A percentile compares a stretch with the other conserved stretches of the same genome.
These are phyloP conservation scores for Parafenestella ontariensis DNA, from an alignment of 2,329 filamentous ascomycete species.

Conservation along the genomic window DNA sequence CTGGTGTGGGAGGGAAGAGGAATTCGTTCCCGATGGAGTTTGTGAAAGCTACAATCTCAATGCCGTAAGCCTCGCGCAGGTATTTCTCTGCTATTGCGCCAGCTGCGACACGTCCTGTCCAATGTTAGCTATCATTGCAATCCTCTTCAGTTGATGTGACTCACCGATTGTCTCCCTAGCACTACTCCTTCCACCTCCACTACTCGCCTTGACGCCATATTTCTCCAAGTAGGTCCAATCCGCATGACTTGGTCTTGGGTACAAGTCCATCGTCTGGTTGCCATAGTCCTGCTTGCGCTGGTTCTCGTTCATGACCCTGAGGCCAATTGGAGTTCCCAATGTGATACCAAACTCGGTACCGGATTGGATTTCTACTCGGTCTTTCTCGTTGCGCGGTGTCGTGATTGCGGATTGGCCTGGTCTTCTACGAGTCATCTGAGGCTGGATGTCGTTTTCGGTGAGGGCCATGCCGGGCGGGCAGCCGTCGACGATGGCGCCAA, in stretches of 20 bases:
- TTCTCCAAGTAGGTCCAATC: slow-evolving; percentile 98
- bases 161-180: slow-evolving; percentile 92
- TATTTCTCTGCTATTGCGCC: slow-evolving; percentile 95
- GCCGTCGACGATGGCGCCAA: slow-evolving; percentile 94
- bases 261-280: slow-evolving; percentile 86
- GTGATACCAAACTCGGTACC: slow-evolving; percentile 91
- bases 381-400: slow-evolving; percentile 91
- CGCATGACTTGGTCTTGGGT: slow-evolving; percentile 89
- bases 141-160: slow-evolving; percentile 2
- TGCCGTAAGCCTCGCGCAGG: slow-evolving; percentile 76
- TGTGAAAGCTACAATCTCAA: slow-evolving; percentile 92
- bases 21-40: slow-evolving; percentile 81
- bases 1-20: slow-evolving; percentile 74
- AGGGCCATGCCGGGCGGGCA: slow-evolving; percentile 87
- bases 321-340: slow-evolving; percentile 86
- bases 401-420: slow-evolving; percentile 90
- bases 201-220: slow-evolving; percentile 92
- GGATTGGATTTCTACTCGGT: slow-evolving; percentile 89
- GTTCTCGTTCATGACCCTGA: slow-evolving; percentile 90
- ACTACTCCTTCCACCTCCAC: slow-evolving; percentile 86
- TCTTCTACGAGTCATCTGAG: slow-evolving; percentile 87
- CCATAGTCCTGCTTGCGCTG: slow-evolving; percentile 93
- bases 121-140: slow-evolving; percentile 18
- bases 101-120: slow-evolving; percentile 79
- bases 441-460: slow-evolving; percentile 87